Conservation (phyloP, 2,329 filamentous ascomycete species). For the Talaromyces pinophilus region DNA sequence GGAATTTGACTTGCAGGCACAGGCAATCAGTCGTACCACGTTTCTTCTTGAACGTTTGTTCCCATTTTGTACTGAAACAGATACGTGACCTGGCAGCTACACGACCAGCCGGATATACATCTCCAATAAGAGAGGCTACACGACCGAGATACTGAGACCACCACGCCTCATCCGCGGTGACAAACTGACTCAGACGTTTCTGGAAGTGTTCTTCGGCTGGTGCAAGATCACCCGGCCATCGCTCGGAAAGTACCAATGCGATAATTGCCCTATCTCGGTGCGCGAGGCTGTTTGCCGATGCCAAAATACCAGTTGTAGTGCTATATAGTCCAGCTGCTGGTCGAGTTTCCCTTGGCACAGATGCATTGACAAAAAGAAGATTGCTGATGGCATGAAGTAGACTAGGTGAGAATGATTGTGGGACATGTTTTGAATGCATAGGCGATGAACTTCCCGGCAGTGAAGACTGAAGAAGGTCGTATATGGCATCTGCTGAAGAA, state of each 20-base stretch:
- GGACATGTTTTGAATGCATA: slow-evolving; percentile 31
- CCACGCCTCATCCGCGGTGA: slow-evolving; percentile 60
- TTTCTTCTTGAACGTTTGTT: slow-evolving; percentile 44
- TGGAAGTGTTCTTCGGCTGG: slow-evolving; percentile 60
- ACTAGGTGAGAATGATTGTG: slow-evolving; percentile 47
- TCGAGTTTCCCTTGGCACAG: slow-evolving; percentile 55
- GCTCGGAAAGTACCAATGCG: slow-evolving; percentile 68
- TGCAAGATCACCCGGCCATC: slow-evolving; percentile 69
- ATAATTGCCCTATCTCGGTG: slow-evolving; percentile 72
- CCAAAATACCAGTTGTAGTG: slow-evolving; percentile 68
- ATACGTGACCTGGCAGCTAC: slow-evolving; percentile 38
- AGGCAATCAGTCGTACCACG: slow-evolving; percentile 44
- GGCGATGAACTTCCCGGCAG: slow-evolving; percentile 43
- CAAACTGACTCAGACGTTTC: slow-evolving; percentile 53
- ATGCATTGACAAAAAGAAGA: slow-evolving; percentile 57
- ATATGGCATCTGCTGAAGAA: slow-evolving; percentile 50
- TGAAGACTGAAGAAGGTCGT: slow-evolving; percentile 50
- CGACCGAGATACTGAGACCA: slow-evolving; percentile 66
- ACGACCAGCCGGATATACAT: slow-evolving; percentile 63
- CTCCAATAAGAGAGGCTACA: slow-evolving; percentile 59
- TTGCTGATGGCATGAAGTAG: slow-evolving; percentile 61
- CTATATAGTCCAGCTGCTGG: slow-evolving; percentile 71
- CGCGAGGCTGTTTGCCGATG: slow-evolving; percentile 69
- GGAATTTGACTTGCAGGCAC: slow-evolving; percentile 49
- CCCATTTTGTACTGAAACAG: slow-evolving; percentile 46